Base-by-base conservation (phyloP, 306 rosid genomes). In the Quercus suber region DNA sequence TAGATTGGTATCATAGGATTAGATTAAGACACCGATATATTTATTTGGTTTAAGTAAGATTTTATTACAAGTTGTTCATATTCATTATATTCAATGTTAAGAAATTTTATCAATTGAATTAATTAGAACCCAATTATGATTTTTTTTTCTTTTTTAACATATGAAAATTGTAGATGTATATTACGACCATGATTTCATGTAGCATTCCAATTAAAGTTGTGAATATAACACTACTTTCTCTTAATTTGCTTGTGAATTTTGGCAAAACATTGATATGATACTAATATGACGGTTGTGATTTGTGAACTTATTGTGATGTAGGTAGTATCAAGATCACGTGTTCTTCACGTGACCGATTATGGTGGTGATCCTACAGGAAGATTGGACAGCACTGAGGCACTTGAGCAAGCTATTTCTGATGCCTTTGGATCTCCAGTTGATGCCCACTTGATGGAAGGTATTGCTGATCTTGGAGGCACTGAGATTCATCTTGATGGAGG, bases 401-500 rank as follows among this genome's bases (percentile, higher is more conserved):
- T 82, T 11, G 76, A 82, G 71, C 78, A 58, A 68, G 89, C 86
- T n/a, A 27, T 86, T 30, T 60, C 56, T 10, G 75, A 79, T 67
- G 82, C 84, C 51, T 86, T 79, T 41, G 6, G 31, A 43, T 76
- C 75, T 53, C 60, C 69, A 25, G 51, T 74, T 2, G 57, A 76
- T 37, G 15, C 31, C 21, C 80, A 82, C 65, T 60, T 86, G 82
- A 82, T 86, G 76, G 31, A 59, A 19, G 89, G 86, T 30, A 65
- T 86, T 21, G 55, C 69, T 30, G 86, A 86, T 43, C 84, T 86
- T 31, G 89, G 89, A 28, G 89, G 86, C 11, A 1, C 79, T 35
- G 77, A 86, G 61, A 63, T 86, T 43, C 82, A 86, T 69, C 89
- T 86, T 37, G 86, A 82, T 53, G 89, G 89, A n/a, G 86, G 86